Percentiles rank a stretch among this genome's conserved stretches.
phyloP scores from a whole-genome alignment of 1,284 basidiomycete species.

The Pterulicium gracile region DNA sequence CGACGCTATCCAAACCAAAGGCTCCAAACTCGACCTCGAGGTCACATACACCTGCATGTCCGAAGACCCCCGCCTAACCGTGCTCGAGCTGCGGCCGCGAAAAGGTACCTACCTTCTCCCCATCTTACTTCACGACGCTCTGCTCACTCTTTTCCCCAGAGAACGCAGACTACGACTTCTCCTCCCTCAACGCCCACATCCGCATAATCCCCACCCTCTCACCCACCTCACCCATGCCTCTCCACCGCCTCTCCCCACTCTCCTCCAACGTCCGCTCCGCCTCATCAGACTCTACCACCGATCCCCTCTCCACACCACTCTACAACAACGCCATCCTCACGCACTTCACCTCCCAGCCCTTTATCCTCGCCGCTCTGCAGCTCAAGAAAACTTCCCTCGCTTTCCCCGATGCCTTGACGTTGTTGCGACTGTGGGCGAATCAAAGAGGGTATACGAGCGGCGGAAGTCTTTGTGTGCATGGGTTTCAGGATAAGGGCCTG shows the following conservation, averaged over 20 bases:
- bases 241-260: conserved; percentile 62
- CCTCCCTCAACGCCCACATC: conserved; percentile 46
- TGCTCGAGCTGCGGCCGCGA: conserved; percentile 49
- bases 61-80: conserved; percentile 60
- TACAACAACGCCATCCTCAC: conserved; percentile 76
- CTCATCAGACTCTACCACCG: conserved; percentile 9
- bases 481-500: conserved; percentile 54
- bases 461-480: conserved; percentile 44
- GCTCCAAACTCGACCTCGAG: conserved; percentile 36
- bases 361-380: conserved; percentile 62
- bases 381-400: conserved; percentile 53
- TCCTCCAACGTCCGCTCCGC: conserved; percentile 56
- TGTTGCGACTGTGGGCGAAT: conserved; percentile 86
- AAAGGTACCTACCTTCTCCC: conserved; percentile 30
- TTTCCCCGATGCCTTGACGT: conserved; percentile 66
- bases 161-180: conserved; percentile 43
- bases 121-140: conserved; percentile 9
- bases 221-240: conserved; percentile 45
- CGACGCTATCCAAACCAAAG: conserved; percentile 41
- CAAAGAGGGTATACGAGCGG: conserved; percentile 72
- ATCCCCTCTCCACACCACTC: conserved; percentile 45
- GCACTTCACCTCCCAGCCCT: conserved; percentile 51
- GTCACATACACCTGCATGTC: conserved; percentile 49
- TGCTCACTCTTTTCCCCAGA: conserved; percentile 25
- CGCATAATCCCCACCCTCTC: conserved; percentile 67